Evolutionary conservation across 2,329 filamentous ascomycete genomes (phyloP), one percentile per base, ranked within the genome.

Genomic region (Coleophoma cylindrospora): DNA sequence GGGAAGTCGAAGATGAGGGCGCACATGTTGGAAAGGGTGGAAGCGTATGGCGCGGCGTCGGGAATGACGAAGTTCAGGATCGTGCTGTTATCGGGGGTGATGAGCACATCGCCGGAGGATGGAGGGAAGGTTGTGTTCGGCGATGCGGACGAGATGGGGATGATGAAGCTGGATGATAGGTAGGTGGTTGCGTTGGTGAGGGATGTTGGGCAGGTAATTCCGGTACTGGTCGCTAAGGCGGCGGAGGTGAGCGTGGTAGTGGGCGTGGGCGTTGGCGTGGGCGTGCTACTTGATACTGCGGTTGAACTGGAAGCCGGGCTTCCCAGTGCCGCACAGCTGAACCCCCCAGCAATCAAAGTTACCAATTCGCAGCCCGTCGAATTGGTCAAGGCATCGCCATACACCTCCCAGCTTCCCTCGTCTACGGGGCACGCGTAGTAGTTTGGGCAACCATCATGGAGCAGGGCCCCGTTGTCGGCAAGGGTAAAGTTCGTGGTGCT

Each of bases 1-100:
- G 63, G 63, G 55, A 65, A 65, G 41, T 60, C 57, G 53, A 65
- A 65, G 41, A 65, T 21, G 1, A 65, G 55, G 3, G 61, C 50
- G 44, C 63, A 65, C 22, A 50, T 61, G 6, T 57, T 54, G n/a
- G 45, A 54, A 32, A 37, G 49, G 12, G 50, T 45, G 19, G 41
- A 40, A 13, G 22, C 14, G 46, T 61, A 62, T 3, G 54, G 49
- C 2, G 38, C 22, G 1, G 40, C 38, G 11, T 48, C 22, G 3
- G 61, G 59, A 15, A 64, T 57, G 38, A 61, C 61, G 45, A 65
- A 65, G 48, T 59, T 62, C 52, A 62, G 63, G 34, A 64, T 49
- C 0, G 62, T 64, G 13, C 55, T 57, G 38, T 63, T 62, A 19
- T 44, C 44, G 10, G 55, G 43, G 5, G 57, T 58, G 50, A 65